Evolutionary conservation across 345 rosid genomes (phyloP).

Genomic region (Rhizophora apiculata): DNA sequence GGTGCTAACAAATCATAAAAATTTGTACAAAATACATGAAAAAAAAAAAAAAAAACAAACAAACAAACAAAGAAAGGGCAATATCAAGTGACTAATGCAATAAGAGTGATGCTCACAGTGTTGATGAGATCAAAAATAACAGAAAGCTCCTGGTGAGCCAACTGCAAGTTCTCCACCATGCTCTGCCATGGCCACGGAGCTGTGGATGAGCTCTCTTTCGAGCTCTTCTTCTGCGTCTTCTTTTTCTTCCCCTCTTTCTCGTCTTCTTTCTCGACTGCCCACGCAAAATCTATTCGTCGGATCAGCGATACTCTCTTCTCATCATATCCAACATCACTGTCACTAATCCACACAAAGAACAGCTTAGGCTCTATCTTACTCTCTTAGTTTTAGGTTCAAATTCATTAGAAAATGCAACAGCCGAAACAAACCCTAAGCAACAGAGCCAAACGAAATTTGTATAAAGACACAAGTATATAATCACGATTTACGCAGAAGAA

Average conservation of each 20-base stretch:
- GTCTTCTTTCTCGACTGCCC: slow-evolving; percentile 83
- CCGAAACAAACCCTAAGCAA: neutral
- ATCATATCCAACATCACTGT: slow-evolving; percentile 66
- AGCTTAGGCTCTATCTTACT: neutral
- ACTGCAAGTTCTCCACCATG: slow-evolving; percentile 85
- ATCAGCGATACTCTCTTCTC: slow-evolving; percentile 79
- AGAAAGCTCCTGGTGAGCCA: slow-evolving; percentile 91
- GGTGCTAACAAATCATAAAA: neutral
- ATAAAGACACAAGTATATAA: neutral
- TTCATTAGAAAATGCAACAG: neutral
- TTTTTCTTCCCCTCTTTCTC: slow-evolving; percentile 36
- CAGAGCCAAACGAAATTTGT: neutral
- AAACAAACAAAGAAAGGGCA: no score
- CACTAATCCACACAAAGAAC: neutral
- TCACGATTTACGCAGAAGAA: neutral
- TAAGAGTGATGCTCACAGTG: slow-evolving; percentile 48
- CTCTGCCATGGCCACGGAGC: slow-evolving; percentile 74
- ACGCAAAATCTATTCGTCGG: slow-evolving; percentile 76
- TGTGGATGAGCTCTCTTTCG: slow-evolving; percentile 44
- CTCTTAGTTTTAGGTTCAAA: neutral
- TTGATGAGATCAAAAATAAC: slow-evolving; percentile 82
- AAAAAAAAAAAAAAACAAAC: no score
- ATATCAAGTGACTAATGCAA: neutral
- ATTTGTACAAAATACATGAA: neutral
- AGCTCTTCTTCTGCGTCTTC: slow-evolving; percentile 60